Conservation (phyloP, 2,329 filamentous ascomycete species). For the Stromatinia cepivora region DNA sequence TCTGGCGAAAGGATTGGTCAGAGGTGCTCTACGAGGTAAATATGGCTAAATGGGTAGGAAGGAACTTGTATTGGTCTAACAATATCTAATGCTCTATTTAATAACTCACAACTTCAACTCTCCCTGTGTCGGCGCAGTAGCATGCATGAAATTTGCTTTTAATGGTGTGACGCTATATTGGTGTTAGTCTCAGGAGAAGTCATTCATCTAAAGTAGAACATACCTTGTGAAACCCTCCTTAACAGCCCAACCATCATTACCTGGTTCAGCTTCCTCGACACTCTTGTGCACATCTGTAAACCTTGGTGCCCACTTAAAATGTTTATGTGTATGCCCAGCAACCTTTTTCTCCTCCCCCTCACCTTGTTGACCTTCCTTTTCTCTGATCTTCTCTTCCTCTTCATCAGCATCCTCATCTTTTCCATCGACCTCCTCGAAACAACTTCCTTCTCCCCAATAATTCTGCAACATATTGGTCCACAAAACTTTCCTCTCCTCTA, state of each 20-base stretch:
- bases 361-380: constrained; percentile 52
- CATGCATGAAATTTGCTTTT: constrained; percentile 89
- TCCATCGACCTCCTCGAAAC: constrained; percentile 78
- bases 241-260: constrained; percentile 92
- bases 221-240: constrained; percentile 84
- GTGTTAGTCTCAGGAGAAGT: constrained; percentile 27
- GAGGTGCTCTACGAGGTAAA: constrained; percentile 20
- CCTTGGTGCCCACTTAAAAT: constrained; percentile 92
- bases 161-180: constrained; percentile 77
- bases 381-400: constrained; percentile 68
- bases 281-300: constrained; percentile 86
- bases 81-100: constrained; percentile 40
- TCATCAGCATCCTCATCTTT: constrained; percentile 64
- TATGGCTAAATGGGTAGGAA: neutral
- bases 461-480: constrained; percentile 90
- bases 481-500: constrained; percentile 71
- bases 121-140: constrained; percentile 60
- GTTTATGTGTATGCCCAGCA: constrained; percentile 67
- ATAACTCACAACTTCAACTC: constrained; percentile 79
- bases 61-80: constrained; percentile 39
- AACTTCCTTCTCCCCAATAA: constrained; percentile 80
- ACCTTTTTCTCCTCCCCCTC: constrained; percentile 40
- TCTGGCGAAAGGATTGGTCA: constrained; percentile 22
- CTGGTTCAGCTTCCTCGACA: constrained; percentile 75
- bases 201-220: constrained; percentile 34